phyloP scores from a whole-genome alignment of 2,329 filamentous ascomycete genomes.

The Boeremia lycopersici region DNA sequence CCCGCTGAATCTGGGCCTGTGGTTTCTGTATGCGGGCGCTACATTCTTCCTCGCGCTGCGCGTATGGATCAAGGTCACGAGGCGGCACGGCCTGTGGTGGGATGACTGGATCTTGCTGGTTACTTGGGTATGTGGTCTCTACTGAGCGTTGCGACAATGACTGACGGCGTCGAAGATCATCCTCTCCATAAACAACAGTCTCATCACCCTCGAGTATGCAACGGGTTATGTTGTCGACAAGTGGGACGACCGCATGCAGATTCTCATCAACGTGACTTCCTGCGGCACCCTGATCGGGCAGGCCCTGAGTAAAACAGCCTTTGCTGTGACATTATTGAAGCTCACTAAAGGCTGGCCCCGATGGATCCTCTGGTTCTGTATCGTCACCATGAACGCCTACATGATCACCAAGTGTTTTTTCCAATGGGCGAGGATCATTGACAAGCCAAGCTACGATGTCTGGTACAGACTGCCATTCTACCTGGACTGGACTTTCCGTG shows the following conservation, averaged over 20 bases:
- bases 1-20: conserved; percentile 46
- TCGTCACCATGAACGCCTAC: conserved; percentile 56
- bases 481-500: conserved; percentile 47
- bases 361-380: conserved; percentile 57
- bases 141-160: neutral
- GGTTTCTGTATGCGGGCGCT: conserved; percentile 48
- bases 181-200: conserved; percentile 50
- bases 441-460: conserved; percentile 51
- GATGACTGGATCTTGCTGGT: conserved; percentile 49
- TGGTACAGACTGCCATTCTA: conserved; percentile 58
- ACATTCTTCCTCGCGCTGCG: conserved; percentile 44
- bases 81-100: conserved; percentile 49
- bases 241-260: conserved; percentile 61
- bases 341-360: conserved; percentile 54
- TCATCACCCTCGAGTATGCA: conserved; percentile 56
- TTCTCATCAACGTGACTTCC: conserved; percentile 56
- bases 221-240: conserved; percentile 56
- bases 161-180: conserved; percentile 44
- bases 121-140: conserved; percentile 42
- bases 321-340: conserved; percentile 49
- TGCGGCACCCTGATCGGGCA: conserved; percentile 49
- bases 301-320: conserved; percentile 47
- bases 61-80: conserved; percentile 46
- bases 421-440: conserved; percentile 58
- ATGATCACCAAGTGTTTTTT: conserved; percentile 57